Evolutionary conservation across 2,329 filamentous ascomycete species (phyloP).

Genomic region (Pezicula carpinea): DNA sequence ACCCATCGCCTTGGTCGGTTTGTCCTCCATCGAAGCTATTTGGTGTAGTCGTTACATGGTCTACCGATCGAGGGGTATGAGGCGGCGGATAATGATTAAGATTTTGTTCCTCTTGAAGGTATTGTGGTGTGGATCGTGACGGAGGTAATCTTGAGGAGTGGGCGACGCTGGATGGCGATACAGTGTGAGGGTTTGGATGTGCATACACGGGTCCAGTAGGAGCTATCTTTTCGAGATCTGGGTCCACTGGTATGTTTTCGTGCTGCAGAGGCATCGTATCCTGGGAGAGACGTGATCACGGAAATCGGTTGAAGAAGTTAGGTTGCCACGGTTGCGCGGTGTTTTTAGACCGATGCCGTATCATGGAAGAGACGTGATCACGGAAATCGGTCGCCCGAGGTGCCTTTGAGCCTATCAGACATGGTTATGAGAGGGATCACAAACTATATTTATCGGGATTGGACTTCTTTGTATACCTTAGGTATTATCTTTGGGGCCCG

Average conservation of each 20-base stretch:
- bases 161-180: conserved; percentile 4
- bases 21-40: conserved; percentile 11
- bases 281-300: no score
- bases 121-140: conserved; percentile 8
- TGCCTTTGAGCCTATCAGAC: no score
- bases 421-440: no score
- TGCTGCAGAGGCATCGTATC: background rate
- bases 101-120: conserved; percentile 9
- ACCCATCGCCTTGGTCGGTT: conserved; percentile 12
- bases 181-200: background rate
- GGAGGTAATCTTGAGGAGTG: background rate
- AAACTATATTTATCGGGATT: no score
- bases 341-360: no score
- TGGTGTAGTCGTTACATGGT: conserved; percentile 3
- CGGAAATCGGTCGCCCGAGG: no score
- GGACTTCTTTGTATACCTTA: no score
- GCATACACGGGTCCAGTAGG: background rate
- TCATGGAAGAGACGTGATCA: no score
- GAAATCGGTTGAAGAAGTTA: no score
- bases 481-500: no score
- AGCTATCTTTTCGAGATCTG: no score
- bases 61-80: conserved; percentile 21
- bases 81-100: conserved; percentile 13
- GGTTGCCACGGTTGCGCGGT: no score
- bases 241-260: background rate